These are phyloP conservation scores for Tulasnella calospora DNA, from an alignment of 768 basidiomycete species.

Conservation along the genomic window DNA sequence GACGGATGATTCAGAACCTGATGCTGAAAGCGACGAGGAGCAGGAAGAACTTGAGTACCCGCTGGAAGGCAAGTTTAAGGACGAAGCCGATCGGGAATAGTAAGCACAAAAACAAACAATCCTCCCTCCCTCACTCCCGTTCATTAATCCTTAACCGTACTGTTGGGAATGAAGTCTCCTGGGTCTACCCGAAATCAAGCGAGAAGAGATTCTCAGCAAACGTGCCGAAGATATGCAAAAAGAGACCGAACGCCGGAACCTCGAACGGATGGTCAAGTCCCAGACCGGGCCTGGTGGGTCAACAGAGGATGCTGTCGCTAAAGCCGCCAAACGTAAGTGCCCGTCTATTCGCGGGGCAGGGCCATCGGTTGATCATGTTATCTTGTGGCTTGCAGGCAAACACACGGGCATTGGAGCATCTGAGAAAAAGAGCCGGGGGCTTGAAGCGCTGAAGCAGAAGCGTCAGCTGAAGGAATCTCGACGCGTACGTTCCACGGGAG, in stretches of 20 bases:
- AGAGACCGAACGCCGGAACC: conserved; percentile 60
- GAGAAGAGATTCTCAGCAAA: conserved; percentile 78
- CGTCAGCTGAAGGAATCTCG: conserved; percentile 76
- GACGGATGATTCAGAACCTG: conserved; percentile 41
- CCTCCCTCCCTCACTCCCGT: not conserved
- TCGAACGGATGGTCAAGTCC: conserved; percentile 68
- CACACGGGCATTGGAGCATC: conserved; percentile 67
- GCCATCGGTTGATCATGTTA: not conserved
- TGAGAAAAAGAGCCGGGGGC: conserved; percentile 71
- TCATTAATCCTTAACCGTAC: not conserved
- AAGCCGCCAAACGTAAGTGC: conserved; percentile 70
- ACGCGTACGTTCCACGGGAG: conserved; percentile 49
- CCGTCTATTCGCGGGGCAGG: not conserved
- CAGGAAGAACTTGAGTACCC: conserved; percentile 67
- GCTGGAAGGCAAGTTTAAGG: conserved; percentile 83
- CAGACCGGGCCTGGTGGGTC: conserved; percentile 43
- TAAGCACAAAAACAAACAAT: conserved; percentile 41
- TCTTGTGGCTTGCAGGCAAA: conserved; percentile 49
- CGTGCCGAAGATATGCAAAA: conserved; percentile 78
- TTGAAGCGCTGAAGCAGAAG: conserved; percentile 80
- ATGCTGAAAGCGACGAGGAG: conserved; percentile 58
- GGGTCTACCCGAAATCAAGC: conserved; percentile 76
- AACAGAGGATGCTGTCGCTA: conserved; percentile 55
- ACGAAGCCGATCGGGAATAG: conserved; percentile 78
- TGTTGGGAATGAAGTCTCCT: conserved; percentile 53